phyloP scores from a whole-genome alignment of 177 flowering plant species.

The Vitis hybrid region DNA sequence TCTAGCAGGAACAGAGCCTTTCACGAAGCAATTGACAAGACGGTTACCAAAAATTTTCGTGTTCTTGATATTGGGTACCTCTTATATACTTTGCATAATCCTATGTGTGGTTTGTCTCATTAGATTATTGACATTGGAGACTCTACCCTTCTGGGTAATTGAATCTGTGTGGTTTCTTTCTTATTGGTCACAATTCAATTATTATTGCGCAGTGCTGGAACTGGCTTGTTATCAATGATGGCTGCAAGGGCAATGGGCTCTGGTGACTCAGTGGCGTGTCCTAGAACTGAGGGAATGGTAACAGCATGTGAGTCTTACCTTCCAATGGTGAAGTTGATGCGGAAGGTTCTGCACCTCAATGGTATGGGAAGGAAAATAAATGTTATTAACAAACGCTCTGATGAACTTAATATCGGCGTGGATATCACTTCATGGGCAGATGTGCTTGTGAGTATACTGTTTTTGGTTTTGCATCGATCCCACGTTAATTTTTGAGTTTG shows the following conservation, averaged over 20 bases:
- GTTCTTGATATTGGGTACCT: too few relatives aligned
- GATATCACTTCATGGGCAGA: slow-evolving; percentile 72
- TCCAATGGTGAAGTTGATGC: slow-evolving; percentile 90
- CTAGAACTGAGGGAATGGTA: slow-evolving; percentile 47
- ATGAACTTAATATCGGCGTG: slow-evolving; percentile 73
- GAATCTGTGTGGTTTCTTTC: too few relatives aligned
- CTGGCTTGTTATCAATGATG: slow-evolving; percentile 96
- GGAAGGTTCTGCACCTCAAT: slow-evolving; percentile 67
- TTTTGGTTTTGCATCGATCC: too few relatives aligned
- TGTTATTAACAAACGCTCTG: slow-evolving; percentile 77
- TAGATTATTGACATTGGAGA: too few relatives aligned
- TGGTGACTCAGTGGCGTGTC: slow-evolving; percentile 13
- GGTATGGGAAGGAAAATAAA: slow-evolving; percentile 58
- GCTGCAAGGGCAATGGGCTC: slow-evolving; percentile 73
- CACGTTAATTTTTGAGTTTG: too few relatives aligned
- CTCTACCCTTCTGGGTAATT: too few relatives aligned
- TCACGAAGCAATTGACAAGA: slow-evolving; percentile 68
- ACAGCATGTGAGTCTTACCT: slow-evolving; percentile 94
- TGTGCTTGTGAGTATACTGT: slow-evolving; percentile 55
- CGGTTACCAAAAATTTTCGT: too few relatives aligned
- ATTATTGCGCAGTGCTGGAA: slow-evolving; percentile 72
- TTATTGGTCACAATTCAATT: neutral
- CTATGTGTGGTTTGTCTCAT: neutral
- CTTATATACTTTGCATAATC: too few relatives aligned
- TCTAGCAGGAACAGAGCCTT: slow-evolving; percentile 63